Percentiles rank a stretch among this genome's conserved stretches.
These are phyloP conservation scores for Gossypium ekmanianum DNA, from an alignment of 345 rosid species.

Conservation along the genomic window DNA sequence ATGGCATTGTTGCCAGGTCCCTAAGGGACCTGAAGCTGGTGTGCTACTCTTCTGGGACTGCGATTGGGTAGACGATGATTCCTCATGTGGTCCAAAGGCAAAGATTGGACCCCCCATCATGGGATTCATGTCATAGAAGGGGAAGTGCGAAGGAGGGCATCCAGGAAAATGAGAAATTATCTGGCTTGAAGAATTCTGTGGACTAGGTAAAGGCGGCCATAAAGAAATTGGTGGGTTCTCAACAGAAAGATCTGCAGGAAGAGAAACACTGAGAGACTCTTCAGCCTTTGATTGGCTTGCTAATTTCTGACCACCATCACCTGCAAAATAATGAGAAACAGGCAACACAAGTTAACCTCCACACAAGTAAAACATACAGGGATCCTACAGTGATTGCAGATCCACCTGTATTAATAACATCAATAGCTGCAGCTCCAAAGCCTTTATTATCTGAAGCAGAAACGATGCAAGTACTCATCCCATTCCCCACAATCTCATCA, in stretches of 20 bases:
- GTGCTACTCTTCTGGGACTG: conserved; percentile 69
- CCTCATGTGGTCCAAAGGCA: conserved; percentile 89
- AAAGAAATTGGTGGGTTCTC: conserved; percentile 80
- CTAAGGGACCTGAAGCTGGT: conserved; percentile 58
- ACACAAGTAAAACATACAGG: not conserved
- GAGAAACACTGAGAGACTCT: conserved; percentile 80
- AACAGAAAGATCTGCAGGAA: conserved; percentile 94
- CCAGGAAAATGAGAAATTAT: conserved; percentile 85
- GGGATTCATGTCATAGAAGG: conserved; percentile 88
- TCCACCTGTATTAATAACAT: conserved; percentile 41
- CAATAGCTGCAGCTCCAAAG: conserved; percentile 50
- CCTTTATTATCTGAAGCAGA: conserved; percentile 58
- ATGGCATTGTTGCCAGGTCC: conserved; percentile 79
- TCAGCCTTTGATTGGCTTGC: conserved; percentile 66
- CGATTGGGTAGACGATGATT: conserved; percentile 58
- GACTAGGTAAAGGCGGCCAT: conserved; percentile 78
- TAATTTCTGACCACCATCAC: conserved; percentile 42
- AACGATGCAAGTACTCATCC: conserved; percentile 36
- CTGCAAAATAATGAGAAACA: conserved; percentile 33
- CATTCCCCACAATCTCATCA: conserved; percentile 64
- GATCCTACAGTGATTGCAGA: not conserved
- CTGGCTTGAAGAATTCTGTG: conserved; percentile 65
- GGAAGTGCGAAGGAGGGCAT: conserved; percentile 75
- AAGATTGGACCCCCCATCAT: conserved; percentile 82
- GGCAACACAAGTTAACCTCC: not conserved